Evolutionary conservation across 129 eudicot species (phyloP), one percentile per base, ranked within the genome.

Genomic region (Oenanthe sinensis): DNA sequence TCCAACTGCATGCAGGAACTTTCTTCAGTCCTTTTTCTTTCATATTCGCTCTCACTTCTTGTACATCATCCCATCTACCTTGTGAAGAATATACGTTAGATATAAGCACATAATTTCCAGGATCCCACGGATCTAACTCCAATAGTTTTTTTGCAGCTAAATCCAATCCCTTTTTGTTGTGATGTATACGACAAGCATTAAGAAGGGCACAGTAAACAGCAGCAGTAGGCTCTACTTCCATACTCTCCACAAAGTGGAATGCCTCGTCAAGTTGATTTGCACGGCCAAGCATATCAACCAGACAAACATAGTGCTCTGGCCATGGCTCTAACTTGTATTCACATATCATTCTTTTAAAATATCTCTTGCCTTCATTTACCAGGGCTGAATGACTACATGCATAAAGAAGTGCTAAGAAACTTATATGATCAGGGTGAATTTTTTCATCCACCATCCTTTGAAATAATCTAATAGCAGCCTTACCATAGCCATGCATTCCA

Each of bases 1-100:
- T 94, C 98, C 98, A 94, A 81, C 98, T 94, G 81, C 98, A 94
- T n/a, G 91, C 98, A 19, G 97, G 98, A 72, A 85, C 92, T 86
- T 94, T 91, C 89, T 88, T 91, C 45, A 91, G 75, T 28, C 93
- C 96, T 73, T 82, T 84, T 71, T 54, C 83, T 79, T 81, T 89
- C 97, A 94, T 94, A 82, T 47, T 85, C 83, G 45, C 82, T 75
- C 98, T 86, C 79, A 91, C 87, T 80, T 77, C 20, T 74, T 84
- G 92, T 73, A 83, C 87, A 78, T 91, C 92, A 17, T 89, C 91
- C 98, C 92, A 94, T 86, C 87, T 89, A 50, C 82, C 85, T 50
- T 77, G 79, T 30, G 84, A 80, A 63, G 96, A 89, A 78, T 83
- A 94, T 15, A 88, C 70, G 81, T 94, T 94, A n/a, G 96, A 91